Conservation (phyloP, 176 grass and related monocot genomes). For the Rhipidocladum racemiflorum region DNA sequence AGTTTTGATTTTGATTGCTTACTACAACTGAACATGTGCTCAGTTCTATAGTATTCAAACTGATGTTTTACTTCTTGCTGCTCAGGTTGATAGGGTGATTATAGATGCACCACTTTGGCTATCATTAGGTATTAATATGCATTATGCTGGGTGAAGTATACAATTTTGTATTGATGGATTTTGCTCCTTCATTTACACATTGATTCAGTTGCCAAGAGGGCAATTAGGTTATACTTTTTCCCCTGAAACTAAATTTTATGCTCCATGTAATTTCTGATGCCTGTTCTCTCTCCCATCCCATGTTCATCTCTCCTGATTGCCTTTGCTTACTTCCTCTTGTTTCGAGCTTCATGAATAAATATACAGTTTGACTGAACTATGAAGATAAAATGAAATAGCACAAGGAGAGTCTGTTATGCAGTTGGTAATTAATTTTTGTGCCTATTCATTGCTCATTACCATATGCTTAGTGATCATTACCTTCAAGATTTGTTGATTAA, state of each 20-base stretch:
- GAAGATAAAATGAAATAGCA: neutral
- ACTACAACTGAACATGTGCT: neutral
- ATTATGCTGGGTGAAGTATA: neutral
- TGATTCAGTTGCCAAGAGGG: neutral
- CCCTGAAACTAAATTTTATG: neutral
- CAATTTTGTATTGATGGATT: neutral
- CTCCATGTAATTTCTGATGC: neutral
- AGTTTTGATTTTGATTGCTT: neutral
- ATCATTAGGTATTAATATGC: neutral
- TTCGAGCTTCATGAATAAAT: neutral
- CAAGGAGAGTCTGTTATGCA: neutral
- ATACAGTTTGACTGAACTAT: neutral
- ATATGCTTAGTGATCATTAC: neutral
- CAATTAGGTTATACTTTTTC: neutral
- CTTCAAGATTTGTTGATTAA: neutral
- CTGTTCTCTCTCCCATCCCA: neutral
- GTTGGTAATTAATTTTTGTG: neutral
- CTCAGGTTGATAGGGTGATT: neutral
- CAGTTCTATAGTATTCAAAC: too few relatives aligned
- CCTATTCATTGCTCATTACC: neutral
- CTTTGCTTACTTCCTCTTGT: constrained; percentile 10
- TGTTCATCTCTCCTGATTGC: neutral
- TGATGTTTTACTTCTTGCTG: too few relatives aligned
- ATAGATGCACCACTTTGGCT: neutral
- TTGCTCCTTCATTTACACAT: neutral